A percentile compares a stretch with the other conserved stretches of the same genome.
Conservation (phyloP, 2,329 filamentous ascomycete species). For the Hypoxylon rubiginosum region DNA sequence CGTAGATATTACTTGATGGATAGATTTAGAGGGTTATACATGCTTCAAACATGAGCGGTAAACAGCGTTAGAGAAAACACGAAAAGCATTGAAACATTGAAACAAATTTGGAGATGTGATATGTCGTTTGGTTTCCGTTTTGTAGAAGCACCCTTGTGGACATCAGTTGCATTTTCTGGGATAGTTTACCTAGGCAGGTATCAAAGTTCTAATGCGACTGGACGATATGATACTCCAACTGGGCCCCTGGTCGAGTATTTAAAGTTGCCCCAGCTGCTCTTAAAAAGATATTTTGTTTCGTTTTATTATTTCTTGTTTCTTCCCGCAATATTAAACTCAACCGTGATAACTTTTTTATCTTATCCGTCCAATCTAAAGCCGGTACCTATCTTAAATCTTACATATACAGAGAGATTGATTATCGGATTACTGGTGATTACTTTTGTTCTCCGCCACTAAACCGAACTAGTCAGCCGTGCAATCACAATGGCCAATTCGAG, state of each 20-base stretch:
- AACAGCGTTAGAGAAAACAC: background rate
- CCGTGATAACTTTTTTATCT: background rate
- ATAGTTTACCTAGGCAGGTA: no score
- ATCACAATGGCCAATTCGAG: conserved; percentile 33
- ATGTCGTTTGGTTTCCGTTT: background rate
- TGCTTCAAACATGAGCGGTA: background rate
- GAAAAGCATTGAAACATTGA: no score
- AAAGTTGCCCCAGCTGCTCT: conserved; percentile 10
- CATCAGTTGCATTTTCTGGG: conserved; percentile 9
- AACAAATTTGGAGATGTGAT: background rate
- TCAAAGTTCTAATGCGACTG: background rate
- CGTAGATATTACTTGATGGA: background rate
- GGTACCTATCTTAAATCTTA: conserved; percentile 2
- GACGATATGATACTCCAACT: conserved; percentile 9
- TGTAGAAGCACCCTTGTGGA: conserved; percentile 9
- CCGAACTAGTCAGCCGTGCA: conserved; percentile 7
- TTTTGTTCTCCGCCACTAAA: conserved; percentile 21
- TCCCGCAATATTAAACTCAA: background rate
- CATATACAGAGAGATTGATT: background rate
- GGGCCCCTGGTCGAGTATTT: conserved; percentile 12
- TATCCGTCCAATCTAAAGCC: conserved; percentile 10
- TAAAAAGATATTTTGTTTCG: conserved; percentile 1
- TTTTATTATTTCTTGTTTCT: background rate
- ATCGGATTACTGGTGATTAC: conserved; percentile 13
- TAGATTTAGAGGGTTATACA: background rate